These are phyloP conservation scores for Amaranthus tricolor DNA, from an alignment of 179 eudicot species.

Conservation along the genomic window DNA sequence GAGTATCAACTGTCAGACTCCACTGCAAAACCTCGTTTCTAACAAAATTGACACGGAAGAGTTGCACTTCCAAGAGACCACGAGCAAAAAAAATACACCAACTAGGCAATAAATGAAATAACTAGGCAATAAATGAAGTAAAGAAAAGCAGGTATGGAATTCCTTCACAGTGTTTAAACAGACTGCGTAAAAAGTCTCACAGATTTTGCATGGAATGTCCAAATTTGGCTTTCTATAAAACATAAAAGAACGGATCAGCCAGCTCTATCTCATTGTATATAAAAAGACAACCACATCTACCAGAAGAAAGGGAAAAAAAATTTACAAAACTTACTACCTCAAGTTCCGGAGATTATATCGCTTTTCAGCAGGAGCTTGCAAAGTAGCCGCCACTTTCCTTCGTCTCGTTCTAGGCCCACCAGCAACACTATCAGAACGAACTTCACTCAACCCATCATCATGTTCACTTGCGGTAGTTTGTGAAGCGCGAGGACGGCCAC, in stretches of 20 bases:
- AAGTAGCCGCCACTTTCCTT: slow-evolving; percentile 43
- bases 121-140: background rate
- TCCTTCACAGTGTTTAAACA: background rate
- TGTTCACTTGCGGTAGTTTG: slow-evolving; percentile 52
- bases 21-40: background rate
- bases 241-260: background rate
- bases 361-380: slow-evolving; percentile 49
- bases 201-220: background rate
- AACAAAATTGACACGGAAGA: background rate
- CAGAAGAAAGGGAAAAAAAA: background rate
- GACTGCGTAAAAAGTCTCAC: background rate
- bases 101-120: background rate
- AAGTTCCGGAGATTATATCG: slow-evolving; percentile 78
- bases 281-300: background rate
- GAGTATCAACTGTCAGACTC: background rate
- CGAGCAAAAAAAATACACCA: background rate
- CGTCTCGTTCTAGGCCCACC: slow-evolving; percentile 75
- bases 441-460: slow-evolving; percentile 64
- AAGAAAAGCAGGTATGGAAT: background rate
- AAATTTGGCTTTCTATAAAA: background rate
- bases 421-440: slow-evolving; percentile 60
- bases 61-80: background rate
- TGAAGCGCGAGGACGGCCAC: slow-evolving; percentile 51
- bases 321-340: slow-evolving; percentile 54
- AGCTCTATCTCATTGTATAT: background rate